phyloP scores from a whole-genome alignment of 495 filamentous ascomycete genomes.

The Penicillium cinerascens region DNA sequence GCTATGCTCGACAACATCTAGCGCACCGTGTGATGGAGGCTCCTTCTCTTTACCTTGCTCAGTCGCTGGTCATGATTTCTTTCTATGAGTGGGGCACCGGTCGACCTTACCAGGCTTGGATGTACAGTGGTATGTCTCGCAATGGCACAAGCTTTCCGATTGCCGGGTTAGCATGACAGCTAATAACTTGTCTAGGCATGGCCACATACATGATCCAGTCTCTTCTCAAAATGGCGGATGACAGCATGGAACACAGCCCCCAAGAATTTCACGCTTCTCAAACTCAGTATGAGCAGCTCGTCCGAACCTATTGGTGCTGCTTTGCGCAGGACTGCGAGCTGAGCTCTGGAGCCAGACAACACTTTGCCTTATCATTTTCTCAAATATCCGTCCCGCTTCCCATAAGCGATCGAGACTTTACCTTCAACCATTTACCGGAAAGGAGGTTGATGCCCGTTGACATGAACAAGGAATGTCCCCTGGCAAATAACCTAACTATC shows the following conservation, averaged over 20 bases:
- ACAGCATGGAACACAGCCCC: slow-evolving; percentile 41
- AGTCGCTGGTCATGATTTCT: slow-evolving; percentile 42
- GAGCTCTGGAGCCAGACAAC: slow-evolving; percentile 42
- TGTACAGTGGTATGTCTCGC: slow-evolving; percentile 39
- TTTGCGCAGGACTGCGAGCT: slow-evolving; percentile 46
- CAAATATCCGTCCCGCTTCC: slow-evolving; percentile 43
- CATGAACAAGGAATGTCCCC: slow-evolving; percentile 24
- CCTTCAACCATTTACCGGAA: slow-evolving; percentile 28
- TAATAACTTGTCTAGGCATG: slow-evolving; percentile 31
- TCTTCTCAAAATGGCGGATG: slow-evolving; percentile 41
- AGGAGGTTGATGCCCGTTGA: slow-evolving; percentile 36
- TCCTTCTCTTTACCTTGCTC: slow-evolving; percentile 40
- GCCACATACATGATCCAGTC: slow-evolving; percentile 48
- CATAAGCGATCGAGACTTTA: slow-evolving; percentile 42
- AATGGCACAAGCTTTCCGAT: neutral
- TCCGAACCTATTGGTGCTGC: slow-evolving; percentile 45
- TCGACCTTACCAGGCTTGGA: slow-evolving; percentile 45
- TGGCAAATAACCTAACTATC: slow-evolving; percentile 28
- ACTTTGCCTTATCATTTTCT: slow-evolving; percentile 42
- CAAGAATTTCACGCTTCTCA: slow-evolving; percentile 39
- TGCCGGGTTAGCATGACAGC: neutral
- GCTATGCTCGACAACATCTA: slow-evolving; percentile 37
- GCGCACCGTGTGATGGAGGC: slow-evolving; percentile 38
- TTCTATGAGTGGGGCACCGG: slow-evolving; percentile 46
- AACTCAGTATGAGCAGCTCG: slow-evolving; percentile 43